Evolutionary conservation across 345 rosid species (phyloP).

Genomic region (Turnera subulata): DNA sequence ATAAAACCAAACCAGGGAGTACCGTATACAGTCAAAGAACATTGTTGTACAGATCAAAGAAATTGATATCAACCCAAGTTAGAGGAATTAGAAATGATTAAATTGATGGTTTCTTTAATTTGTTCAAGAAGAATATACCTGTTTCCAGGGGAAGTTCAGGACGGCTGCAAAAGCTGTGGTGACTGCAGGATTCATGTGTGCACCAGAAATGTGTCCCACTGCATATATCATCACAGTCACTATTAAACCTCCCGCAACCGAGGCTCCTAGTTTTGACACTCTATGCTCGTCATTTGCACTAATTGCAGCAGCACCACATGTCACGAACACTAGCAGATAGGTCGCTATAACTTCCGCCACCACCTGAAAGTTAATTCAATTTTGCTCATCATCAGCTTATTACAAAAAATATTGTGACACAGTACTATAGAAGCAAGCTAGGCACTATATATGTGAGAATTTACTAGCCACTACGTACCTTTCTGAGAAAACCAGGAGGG

Average conservation of each 20-base stretch:
- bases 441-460: background rate
- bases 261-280: constrained; percentile 50
- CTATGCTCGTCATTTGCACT: constrained; percentile 30
- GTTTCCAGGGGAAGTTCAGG: constrained; percentile 51
- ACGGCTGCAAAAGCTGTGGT: constrained; percentile 54
- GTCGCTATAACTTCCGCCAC: constrained; percentile 57
- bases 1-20: background rate
- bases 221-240: constrained; percentile 70
- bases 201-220: constrained; percentile 71
- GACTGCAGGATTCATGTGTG: constrained; percentile 77
- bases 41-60: background rate
- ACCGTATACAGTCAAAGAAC: background rate
- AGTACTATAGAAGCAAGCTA: background rate
- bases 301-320: constrained; percentile 47
- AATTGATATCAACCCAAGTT: background rate
- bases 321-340: constrained; percentile 52
- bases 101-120: too few species aligned
- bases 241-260: constrained; percentile 56
- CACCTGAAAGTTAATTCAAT: constrained; percentile 32
- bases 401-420: background rate
- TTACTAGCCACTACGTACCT: constrained; percentile 22
- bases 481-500: constrained; percentile 37
- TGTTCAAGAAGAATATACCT: constrained; percentile 41
- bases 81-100: background rate
- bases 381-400: background rate